Evolutionary conservation across 257 asterid genomes (phyloP).

Genomic region (Gardenia jasminoides): DNA sequence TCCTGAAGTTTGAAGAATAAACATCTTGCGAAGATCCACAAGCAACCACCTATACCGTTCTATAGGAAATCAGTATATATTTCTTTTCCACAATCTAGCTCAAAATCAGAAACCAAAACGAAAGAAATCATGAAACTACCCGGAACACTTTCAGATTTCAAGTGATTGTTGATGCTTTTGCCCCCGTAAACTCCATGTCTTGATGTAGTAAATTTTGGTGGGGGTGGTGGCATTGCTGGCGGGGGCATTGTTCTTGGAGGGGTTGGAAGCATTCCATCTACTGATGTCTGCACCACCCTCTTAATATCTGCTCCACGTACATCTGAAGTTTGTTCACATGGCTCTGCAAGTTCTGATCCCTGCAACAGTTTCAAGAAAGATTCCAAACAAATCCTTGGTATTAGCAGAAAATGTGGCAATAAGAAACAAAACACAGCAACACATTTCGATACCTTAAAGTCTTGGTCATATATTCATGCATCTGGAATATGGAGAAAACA

Average conservation of each 20-base stretch:
- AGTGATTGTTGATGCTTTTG: conserved; percentile 25
- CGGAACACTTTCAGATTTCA: conserved; percentile 55
- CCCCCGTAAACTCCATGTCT: conserved; percentile 33
- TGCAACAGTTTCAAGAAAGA: conserved; percentile 60
- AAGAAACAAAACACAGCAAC: conserved; percentile 14
- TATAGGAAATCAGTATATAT: not conserved
- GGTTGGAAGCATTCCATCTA: conserved; percentile 28
- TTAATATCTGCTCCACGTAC: conserved; percentile 53
- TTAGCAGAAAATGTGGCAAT: conserved; percentile 28
- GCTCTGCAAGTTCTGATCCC: conserved; percentile 66
- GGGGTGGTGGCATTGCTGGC: conserved; percentile 44
- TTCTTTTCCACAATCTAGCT: not conserved
- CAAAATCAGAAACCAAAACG: conserved; percentile 5
- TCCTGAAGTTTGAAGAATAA: not conserved
- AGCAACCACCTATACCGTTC: not conserved
- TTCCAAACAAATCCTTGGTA: conserved; percentile 46
- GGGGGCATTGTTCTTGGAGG: conserved; percentile 43
- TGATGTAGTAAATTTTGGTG: conserved; percentile 51
- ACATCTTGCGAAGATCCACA: not conserved
- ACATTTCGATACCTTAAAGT: conserved; percentile 20
- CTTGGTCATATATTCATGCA: not conserved
- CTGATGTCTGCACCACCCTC: conserved; percentile 37
- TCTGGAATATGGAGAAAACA: not conserved
- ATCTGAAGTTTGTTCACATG: conserved; percentile 63
- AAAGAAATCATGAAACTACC: conserved; percentile 40